Conservation (phyloP, 2,329 filamentous ascomycete genomes). For the Chaetomiaceae sp. region DNA sequence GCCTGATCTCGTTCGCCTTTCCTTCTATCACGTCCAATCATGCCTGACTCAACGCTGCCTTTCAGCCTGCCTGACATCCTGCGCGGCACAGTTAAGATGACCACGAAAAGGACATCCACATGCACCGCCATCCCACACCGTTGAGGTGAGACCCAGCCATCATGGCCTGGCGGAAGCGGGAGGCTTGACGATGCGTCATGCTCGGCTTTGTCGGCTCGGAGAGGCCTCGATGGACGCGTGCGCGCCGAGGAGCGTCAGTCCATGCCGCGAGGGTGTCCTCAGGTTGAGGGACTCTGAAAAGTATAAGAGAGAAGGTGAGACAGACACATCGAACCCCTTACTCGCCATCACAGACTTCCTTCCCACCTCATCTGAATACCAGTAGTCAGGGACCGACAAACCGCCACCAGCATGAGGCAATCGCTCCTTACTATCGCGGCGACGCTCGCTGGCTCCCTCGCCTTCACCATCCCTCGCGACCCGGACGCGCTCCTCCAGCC, state of each 20-base stretch:
- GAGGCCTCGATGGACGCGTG: neutral
- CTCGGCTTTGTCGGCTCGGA: neutral
- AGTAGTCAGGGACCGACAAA: too few relatives aligned
- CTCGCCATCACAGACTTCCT: neutral
- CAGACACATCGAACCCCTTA: neutral
- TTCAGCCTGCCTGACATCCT: neutral
- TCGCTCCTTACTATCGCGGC: conserved; percentile 9
- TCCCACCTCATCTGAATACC: neutral
- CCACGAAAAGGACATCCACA: conserved; percentile 3
- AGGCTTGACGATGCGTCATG: neutral
- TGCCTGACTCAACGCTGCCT: too few relatives aligned
- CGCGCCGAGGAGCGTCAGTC: neutral
- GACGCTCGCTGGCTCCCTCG: conserved; percentile 4
- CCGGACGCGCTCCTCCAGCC: conserved; percentile 7
- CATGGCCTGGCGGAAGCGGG: neutral
- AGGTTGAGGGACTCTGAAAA: neutral
- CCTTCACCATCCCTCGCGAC: conserved; percentile 14
- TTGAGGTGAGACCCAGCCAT: conserved; percentile 6
- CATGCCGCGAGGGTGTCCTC: too few relatives aligned
- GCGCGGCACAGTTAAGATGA: conserved; percentile 15
- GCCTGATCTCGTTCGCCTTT: too few relatives aligned
- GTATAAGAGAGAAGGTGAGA: neutral
- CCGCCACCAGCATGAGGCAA: conserved; percentile 16
- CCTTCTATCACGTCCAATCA: too few relatives aligned
- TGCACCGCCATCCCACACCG: neutral